A percentile compares a stretch with the other conserved stretches of the same genome.
Conservation (phyloP, 805 yeast genomes). For the Isabelozyma rhagii region DNA sequence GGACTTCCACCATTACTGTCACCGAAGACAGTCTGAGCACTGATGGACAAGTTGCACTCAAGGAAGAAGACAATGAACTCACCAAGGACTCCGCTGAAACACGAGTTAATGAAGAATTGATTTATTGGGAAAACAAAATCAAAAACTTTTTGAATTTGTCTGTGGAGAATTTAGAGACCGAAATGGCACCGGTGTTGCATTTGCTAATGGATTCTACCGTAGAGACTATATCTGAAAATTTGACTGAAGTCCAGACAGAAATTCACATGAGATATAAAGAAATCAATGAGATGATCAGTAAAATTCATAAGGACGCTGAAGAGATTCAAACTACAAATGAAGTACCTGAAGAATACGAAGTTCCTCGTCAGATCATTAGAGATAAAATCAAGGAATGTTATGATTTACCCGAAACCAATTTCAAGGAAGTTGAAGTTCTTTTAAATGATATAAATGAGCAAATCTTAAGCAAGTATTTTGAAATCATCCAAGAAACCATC, state of each 20-base stretch:
- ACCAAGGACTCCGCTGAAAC: constrained; percentile 7
- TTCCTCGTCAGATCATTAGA: constrained; percentile 34
- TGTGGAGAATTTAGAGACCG: constrained; percentile 24
- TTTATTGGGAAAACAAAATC: constrained; percentile 31
- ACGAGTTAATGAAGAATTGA: constrained; percentile 27
- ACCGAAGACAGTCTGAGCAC: not conserved
- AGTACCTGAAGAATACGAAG: constrained; percentile 9
- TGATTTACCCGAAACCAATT: constrained; percentile 17
- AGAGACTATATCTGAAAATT: constrained; percentile 19
- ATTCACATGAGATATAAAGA: constrained; percentile 28
- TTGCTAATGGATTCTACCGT: constrained; percentile 20
- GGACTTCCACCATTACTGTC: constrained; percentile 23
- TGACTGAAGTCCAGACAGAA: constrained; percentile 24
- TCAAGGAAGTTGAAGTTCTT: constrained; percentile 18
- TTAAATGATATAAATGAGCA: constrained; percentile 24
- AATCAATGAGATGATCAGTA: constrained; percentile 24
- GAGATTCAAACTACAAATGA: constrained; percentile 2
- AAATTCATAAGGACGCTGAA: constrained; percentile 15
- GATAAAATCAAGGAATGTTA: constrained; percentile 26
- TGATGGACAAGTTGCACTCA: not conserved
- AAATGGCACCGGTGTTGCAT: constrained; percentile 26
- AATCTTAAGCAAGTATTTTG: constrained; percentile 27
- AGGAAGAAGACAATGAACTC: constrained; percentile 3
- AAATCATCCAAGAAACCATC: constrained; percentile 41
- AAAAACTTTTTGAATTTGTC: constrained; percentile 34